These are phyloP conservation scores for Fomes fomentarius DNA, from an alignment of 1,284 basidiomycete genomes.

Conservation along the genomic window DNA sequence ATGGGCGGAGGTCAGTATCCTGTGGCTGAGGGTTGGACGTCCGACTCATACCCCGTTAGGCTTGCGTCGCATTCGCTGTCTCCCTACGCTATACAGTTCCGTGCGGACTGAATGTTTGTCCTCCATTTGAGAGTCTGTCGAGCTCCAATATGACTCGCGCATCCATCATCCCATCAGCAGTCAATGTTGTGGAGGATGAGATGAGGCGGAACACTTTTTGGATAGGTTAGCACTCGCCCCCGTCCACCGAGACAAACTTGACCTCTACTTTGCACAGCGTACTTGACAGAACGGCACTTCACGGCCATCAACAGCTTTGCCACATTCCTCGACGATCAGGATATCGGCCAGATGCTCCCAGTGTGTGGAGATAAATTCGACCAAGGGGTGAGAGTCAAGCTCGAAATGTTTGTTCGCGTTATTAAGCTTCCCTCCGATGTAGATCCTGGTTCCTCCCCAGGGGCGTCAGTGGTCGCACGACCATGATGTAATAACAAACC, in stretches of 20 bases:
- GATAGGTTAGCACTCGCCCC: slow-evolving; percentile 35
- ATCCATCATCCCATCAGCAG: slow-evolving; percentile 58
- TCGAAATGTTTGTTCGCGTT: neutral
- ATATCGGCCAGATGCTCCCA: slow-evolving; percentile 71
- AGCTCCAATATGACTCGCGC: slow-evolving; percentile 56
- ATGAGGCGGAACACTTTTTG: slow-evolving; percentile 73
- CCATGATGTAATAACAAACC: slow-evolving; percentile 56
- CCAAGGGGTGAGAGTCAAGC: slow-evolving; percentile 50
- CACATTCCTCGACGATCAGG: slow-evolving; percentile 69
- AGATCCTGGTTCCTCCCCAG: slow-evolving; percentile 56
- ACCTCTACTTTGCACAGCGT: slow-evolving; percentile 43
- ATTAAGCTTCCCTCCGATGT: neutral
- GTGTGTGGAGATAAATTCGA: slow-evolving; percentile 63
- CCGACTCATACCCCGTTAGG: slow-evolving; percentile 39
- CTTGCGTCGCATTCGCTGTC: slow-evolving; percentile 60
- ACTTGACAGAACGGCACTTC: slow-evolving; percentile 66
- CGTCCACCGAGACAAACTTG: no score
- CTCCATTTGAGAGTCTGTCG: slow-evolving; percentile 58
- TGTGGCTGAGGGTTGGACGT: neutral
- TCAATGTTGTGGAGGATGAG: slow-evolving; percentile 69
- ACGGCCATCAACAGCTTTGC: slow-evolving; percentile 74
- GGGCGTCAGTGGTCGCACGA: slow-evolving; percentile 73
- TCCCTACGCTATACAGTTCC: slow-evolving; percentile 64
- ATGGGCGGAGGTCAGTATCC: slow-evolving; percentile 68
- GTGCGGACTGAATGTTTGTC: slow-evolving; percentile 67